A percentile compares a stretch with the other conserved stretches of the same genome.
Conservation (phyloP, 1,139 yeast species). For the Blastobotrys persicus region DNA sequence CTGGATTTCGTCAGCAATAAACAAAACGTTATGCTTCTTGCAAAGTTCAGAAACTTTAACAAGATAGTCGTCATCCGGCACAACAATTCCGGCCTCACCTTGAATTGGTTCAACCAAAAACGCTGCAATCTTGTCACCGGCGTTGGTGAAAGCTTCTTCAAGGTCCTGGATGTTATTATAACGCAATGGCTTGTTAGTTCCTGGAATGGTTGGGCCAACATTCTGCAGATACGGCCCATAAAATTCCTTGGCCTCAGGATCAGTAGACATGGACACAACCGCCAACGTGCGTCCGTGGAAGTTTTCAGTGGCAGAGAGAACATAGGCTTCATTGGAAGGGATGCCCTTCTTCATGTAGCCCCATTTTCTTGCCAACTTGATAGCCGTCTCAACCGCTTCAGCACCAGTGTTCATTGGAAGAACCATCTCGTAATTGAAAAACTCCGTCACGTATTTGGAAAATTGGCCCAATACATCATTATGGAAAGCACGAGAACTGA, state of each 20-base stretch:
- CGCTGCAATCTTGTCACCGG: slow-evolving; percentile 91
- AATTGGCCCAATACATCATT: slow-evolving; percentile 84
- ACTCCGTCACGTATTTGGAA: slow-evolving; percentile 87
- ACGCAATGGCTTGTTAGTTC: slow-evolving; percentile 40
- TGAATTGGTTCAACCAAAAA: slow-evolving; percentile 92
- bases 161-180: slow-evolving; percentile 69
- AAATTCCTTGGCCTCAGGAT: slow-evolving; percentile 83
- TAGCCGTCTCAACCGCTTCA: slow-evolving; percentile 95
- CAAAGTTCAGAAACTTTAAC: slow-evolving; percentile 71
- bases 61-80: slow-evolving; percentile 83
- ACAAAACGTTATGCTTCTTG: slow-evolving; percentile 75
- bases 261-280: slow-evolving; percentile 93
- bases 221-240: slow-evolving; percentile 89
- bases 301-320: slow-evolving; percentile 81
- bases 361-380: slow-evolving; percentile 96
- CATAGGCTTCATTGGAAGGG: slow-evolving; percentile 77
- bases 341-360: slow-evolving; percentile 88
- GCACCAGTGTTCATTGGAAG: slow-evolving; percentile 99
- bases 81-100: slow-evolving; percentile 98
- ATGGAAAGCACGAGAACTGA: slow-evolving; percentile 90
- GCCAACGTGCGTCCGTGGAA: slow-evolving; percentile 98
- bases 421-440: slow-evolving; percentile 86
- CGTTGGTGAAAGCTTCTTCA: slow-evolving; percentile 74
- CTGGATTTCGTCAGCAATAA: slow-evolving; percentile 95
- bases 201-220: slow-evolving; percentile 78